These are phyloP conservation scores for Trichoderma cornu-damae DNA, from an alignment of 2,329 filamentous ascomycete genomes.

Conservation along the genomic window DNA sequence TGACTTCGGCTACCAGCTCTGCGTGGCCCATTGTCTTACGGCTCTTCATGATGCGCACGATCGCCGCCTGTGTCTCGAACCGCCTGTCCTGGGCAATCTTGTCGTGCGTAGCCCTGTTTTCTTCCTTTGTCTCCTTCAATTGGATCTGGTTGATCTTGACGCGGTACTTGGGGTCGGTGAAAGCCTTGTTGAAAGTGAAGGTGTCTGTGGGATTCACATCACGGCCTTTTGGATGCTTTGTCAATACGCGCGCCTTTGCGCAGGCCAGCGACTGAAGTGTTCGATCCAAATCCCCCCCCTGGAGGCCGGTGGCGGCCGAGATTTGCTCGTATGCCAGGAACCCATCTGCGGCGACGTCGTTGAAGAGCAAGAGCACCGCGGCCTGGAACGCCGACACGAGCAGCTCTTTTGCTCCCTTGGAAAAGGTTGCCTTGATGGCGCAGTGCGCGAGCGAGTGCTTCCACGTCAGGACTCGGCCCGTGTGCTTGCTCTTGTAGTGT, in stretches of 20 bases:
- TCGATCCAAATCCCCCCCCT: conserved; percentile 73
- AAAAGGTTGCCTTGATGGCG: conserved; percentile 74
- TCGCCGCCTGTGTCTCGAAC: conserved; percentile 94
- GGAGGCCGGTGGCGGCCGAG: conserved; percentile 65
- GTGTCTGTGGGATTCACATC: conserved; percentile 76
- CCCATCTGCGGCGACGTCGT: conserved; percentile 55
- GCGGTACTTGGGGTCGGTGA: conserved; percentile 75
- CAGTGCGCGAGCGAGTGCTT: conserved; percentile 92
- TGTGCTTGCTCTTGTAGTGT: conserved; percentile 87
- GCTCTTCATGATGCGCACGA: conserved; percentile 95
- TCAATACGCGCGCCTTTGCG: conserved; percentile 76
- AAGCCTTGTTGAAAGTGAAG: conserved; percentile 74
- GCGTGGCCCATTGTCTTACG: conserved; percentile 79
- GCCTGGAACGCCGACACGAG: conserved; percentile 90
- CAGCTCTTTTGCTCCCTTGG: conserved; percentile 77
- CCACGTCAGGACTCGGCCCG: conserved; percentile 80
- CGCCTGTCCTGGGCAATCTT: conserved; percentile 83
- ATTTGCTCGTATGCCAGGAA: conserved; percentile 73
- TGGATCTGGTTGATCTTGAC: conserved; percentile 99
- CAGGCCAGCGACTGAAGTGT: conserved; percentile 95
- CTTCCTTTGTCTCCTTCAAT: conserved; percentile 88
- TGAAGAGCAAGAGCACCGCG: conserved; percentile 85
- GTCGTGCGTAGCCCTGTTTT: conserved; percentile 92
- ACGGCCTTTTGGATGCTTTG: conserved; percentile 76
- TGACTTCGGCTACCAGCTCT: conserved; percentile 88